These are phyloP conservation scores for Populus hybrid DNA, from an alignment of 441 rosid species.

Conservation along the genomic window DNA sequence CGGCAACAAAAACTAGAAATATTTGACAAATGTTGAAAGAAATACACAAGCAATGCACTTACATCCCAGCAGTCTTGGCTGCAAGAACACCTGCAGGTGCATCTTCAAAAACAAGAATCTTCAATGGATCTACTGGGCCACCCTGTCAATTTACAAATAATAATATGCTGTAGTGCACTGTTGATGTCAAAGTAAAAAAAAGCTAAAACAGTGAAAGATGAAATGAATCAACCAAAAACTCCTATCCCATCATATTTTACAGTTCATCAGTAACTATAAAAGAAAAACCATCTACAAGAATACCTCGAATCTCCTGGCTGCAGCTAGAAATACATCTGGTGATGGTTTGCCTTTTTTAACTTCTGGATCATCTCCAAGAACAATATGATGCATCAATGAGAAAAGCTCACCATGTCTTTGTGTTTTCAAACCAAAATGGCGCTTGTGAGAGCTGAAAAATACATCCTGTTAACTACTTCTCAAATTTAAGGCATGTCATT, in stretches of 20 bases:
- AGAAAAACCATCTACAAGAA: conserved; percentile 4
- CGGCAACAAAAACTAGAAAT: not conserved
- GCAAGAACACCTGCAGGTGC: conserved; percentile 91
- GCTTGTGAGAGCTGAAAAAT: conserved; percentile 58
- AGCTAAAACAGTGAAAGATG: not conserved
- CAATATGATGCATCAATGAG: conserved; percentile 89
- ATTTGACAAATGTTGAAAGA: not conserved
- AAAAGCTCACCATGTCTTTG: conserved; percentile 71
- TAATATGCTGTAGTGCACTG: conserved; percentile 8
- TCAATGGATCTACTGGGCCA: conserved; percentile 52
- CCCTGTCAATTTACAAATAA: conserved; percentile 41
- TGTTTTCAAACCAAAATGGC: conserved; percentile 83
- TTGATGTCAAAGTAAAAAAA: not conserved
- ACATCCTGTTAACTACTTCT: conserved; percentile 1
- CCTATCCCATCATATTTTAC: not conserved
- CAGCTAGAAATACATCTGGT: conserved; percentile 85
- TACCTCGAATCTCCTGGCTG: conserved; percentile 93
- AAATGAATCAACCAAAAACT: conserved; percentile 7
- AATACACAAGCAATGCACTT: conserved; percentile 32
- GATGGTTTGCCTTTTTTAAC: conserved; percentile 92
- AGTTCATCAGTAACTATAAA: not conserved
- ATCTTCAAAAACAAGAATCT: conserved; percentile 83
- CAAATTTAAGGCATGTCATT: not conserved
- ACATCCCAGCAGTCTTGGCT: conserved; percentile 93
- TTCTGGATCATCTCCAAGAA: conserved; percentile 92